Evolutionary conservation across 2,329 filamentous ascomycete genomes (phyloP), one percentile per base, ranked within the genome.

Genomic region (Mariannaea sp.): DNA sequence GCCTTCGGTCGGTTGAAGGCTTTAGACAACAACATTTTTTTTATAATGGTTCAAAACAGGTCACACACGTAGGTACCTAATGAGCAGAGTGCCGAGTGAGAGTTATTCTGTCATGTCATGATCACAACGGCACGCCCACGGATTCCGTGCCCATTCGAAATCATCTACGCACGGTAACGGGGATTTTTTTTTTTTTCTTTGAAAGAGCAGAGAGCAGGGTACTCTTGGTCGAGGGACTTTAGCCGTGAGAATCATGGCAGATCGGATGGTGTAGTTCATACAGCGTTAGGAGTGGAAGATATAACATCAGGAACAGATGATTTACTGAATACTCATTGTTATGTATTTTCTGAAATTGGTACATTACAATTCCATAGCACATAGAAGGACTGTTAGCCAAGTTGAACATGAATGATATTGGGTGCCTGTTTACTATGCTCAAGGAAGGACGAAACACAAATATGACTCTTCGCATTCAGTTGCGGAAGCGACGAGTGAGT

Each of bases 1-100:
- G 72, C 70, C 70, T 70, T 67, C 65, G 59, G 58, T 69, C 60
- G 67, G 58, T 59, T 68, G 63, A 66, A 70, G 65, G 66, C 61
- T 70, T 70, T 73, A 73, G 69, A 72, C 64, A 65, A 62, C 61
- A 61, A n/a, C n/a, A n/a, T n/a, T n/a, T n/a, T n/a, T n/a, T 24
- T 60, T 59, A 53, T 36, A n/a, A 36, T 36, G 58, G 60, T 68
- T 65, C 56, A 62, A 44, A 40, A 53, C 38, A 49, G 35, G 48
- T 56, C 58, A 61, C 53, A 57, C 56, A 51, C 55, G 60, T 24
- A n/a, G n/a, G n/a, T n/a, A n/a, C n/a, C n/a, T n/a, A 46, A 51
- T 38, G 36, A 40, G 27, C 42, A 42, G 39, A 48, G 41, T 46
- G 50, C 52, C 26, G 22, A 51, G 43, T 16, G 44, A 55, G 53